A percentile compares a stretch with the other conserved stretches of the same genome.
Evolutionary conservation across 2,329 filamentous ascomycete species (phyloP).

Genomic region (Chrysoporthe cubensis): DNA sequence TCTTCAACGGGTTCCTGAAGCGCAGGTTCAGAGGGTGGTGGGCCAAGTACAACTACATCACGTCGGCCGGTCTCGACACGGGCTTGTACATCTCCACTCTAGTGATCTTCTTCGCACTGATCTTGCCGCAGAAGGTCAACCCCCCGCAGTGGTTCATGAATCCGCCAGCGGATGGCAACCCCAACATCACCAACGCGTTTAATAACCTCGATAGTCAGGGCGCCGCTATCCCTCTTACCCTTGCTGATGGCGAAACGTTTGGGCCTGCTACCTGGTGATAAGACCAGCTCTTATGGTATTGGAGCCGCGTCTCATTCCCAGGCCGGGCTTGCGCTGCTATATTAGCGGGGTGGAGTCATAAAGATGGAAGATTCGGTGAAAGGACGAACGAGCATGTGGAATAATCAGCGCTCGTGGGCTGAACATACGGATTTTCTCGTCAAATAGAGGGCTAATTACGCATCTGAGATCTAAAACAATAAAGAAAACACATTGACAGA

Average conservation of each 20-base stretch:
- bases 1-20: slow-evolving; percentile 56
- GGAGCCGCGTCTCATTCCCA: neutral
- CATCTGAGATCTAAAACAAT: too few relatives aligned
- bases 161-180: slow-evolving; percentile 45
- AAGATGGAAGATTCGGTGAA: neutral
- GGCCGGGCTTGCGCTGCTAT: neutral
- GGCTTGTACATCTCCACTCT: slow-evolving; percentile 58
- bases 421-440: too few relatives aligned
- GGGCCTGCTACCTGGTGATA: slow-evolving; percentile 41
- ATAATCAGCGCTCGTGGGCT: too few relatives aligned
- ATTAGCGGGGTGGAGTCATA: too few relatives aligned
- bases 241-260: slow-evolving; percentile 45
- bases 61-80: slow-evolving; percentile 55
- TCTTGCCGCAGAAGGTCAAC: slow-evolving; percentile 26
- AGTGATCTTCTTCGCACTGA: slow-evolving; percentile 42
- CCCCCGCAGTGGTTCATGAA: slow-evolving; percentile 30
- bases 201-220: slow-evolving; percentile 21
- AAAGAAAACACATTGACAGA: too few relatives aligned
- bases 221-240: slow-evolving; percentile 14
- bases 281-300: neutral
- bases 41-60: slow-evolving; percentile 60
- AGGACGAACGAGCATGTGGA: neutral
- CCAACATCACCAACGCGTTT: slow-evolving; percentile 32
- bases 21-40: slow-evolving; percentile 55
- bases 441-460: too few relatives aligned